Conservation (phyloP, 2,329 filamentous ascomycete genomes). For the Fusarium sp. region DNA sequence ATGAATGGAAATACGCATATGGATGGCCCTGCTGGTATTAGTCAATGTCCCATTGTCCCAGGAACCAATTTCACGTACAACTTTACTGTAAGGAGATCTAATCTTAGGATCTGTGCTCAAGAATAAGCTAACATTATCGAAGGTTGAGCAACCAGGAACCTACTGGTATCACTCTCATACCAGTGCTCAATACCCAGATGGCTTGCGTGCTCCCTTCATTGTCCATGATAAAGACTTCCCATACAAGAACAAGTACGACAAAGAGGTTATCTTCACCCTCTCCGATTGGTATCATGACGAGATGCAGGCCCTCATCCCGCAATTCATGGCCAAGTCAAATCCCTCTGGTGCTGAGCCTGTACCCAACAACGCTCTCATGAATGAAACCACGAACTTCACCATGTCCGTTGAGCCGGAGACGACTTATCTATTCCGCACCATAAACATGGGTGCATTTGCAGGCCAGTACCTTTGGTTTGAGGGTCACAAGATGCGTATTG, state of each 20-base stretch:
- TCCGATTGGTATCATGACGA: conserved; percentile 80
- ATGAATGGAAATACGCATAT: conserved; percentile 77
- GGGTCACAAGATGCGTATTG: conserved; percentile 76
- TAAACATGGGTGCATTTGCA: conserved; percentile 82
- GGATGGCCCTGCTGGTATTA: conserved; percentile 78
- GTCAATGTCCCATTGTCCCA: conserved; percentile 77
- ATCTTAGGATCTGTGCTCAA: not conserved
- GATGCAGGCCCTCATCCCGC: conserved; percentile 62
- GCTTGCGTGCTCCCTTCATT: conserved; percentile 75
- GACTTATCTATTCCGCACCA: conserved; percentile 80
- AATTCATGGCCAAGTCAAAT: conserved; percentile 69
- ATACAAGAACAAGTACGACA: conserved; percentile 70
- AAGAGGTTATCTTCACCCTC: conserved; percentile 75
- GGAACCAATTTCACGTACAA: conserved; percentile 78
- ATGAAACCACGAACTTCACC: conserved; percentile 75
- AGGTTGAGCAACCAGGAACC: conserved; percentile 77
- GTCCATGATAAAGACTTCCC: conserved; percentile 75
- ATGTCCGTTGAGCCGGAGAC: conserved; percentile 75
- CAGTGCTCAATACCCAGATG: conserved; percentile 79
- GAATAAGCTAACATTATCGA: conserved; percentile 4
- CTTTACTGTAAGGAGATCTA: conserved; percentile 69
- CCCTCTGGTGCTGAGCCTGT: conserved; percentile 75
- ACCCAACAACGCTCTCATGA: conserved; percentile 78
- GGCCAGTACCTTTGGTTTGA: conserved; percentile 78
- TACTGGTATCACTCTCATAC: conserved; percentile 86